Conservation (phyloP, 441 rosid genomes). For the Bocquillonia castaneifolia region DNA sequence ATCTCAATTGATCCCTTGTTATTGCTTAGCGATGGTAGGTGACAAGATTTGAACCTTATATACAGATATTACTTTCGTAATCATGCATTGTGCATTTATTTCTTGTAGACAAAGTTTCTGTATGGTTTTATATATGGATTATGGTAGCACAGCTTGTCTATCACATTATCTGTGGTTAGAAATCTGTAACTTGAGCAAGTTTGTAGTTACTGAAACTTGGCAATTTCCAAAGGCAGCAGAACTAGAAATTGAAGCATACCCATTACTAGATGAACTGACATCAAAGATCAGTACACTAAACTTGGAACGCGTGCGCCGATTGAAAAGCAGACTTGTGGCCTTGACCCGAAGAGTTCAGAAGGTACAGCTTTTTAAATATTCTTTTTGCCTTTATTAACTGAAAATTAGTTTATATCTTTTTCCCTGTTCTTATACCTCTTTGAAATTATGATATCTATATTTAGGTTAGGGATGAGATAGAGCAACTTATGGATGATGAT, state of each 20-base stretch:
- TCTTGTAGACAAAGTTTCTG: slow-evolving; percentile 5
- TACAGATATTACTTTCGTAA: not conserved
- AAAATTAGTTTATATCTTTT: slow-evolving; percentile 7
- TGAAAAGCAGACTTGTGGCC: slow-evolving; percentile 96
- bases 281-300: slow-evolving; percentile 95
- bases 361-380: slow-evolving; percentile 32
- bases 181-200: slow-evolving; percentile 16
- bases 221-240: slow-evolving; percentile 74
- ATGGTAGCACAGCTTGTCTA: slow-evolving; percentile 9
- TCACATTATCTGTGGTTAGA: slow-evolving; percentile 2
- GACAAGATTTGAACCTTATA: too few relatives aligned
- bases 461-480: slow-evolving; percentile 95
- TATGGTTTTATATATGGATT: not conserved
- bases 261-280: slow-evolving; percentile 88
- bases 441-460: slow-evolving; percentile 20
- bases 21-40: too few relatives aligned
- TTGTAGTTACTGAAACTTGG: slow-evolving; percentile 17
- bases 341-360: slow-evolving; percentile 94
- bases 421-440: not conserved
- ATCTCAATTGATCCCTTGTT: too few relatives aligned
- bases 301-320: slow-evolving; percentile 84
- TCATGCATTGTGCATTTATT: not conserved
- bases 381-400: not conserved
- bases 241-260: slow-evolving; percentile 97
- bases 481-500: slow-evolving; percentile 99